Evolutionary conservation across 306 rosid genomes (phyloP).

Genomic region (Acacia melanoxylon): DNA sequence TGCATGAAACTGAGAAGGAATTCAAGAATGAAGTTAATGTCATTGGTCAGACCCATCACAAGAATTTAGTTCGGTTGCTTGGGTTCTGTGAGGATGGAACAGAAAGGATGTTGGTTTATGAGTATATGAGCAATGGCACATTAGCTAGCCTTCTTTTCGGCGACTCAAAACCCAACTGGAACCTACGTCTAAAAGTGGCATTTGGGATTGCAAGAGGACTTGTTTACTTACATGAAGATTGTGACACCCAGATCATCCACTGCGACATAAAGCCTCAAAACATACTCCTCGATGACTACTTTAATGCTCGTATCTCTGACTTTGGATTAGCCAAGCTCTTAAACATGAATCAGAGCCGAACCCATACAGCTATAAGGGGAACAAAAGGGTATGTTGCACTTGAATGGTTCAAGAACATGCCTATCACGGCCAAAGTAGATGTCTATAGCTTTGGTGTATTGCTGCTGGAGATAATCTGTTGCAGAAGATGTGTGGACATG

Average conservation of each 20-base stretch:
- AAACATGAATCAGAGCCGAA: conserved; percentile 43
- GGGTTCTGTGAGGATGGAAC: conserved; percentile 36
- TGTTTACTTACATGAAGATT: conserved; percentile 44
- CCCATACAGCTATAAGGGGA: conserved; percentile 44
- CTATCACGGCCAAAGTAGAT: conserved; percentile 41
- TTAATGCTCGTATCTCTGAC: conserved; percentile 32
- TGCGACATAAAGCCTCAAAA: conserved; percentile 52
- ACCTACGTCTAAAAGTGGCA: conserved; percentile 33
- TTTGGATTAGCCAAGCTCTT: conserved; percentile 41
- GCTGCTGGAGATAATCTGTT: conserved; percentile 40
- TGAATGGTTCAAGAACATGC: conserved; percentile 46
- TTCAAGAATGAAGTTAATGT: conserved; percentile 44
- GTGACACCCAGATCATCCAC: conserved; percentile 39
- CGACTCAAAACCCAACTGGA: conserved; percentile 38
- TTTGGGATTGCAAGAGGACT: conserved; percentile 41
- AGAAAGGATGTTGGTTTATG: conserved; percentile 39
- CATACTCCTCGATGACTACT: conserved; percentile 42
- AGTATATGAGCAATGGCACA: conserved; percentile 47
- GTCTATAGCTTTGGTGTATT: conserved; percentile 43
- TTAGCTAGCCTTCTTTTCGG: conserved; percentile 37
- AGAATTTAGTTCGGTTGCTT: conserved; percentile 40
- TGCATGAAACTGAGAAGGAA: conserved; percentile 43
- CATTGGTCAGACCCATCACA: conserved; percentile 46
- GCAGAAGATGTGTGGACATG: conserved; percentile 35
- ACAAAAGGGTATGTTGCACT: conserved; percentile 52